These are phyloP conservation scores for Phyllosticta citriasiana DNA, from an alignment of 2,329 filamentous ascomycete genomes.

Conservation along the genomic window DNA sequence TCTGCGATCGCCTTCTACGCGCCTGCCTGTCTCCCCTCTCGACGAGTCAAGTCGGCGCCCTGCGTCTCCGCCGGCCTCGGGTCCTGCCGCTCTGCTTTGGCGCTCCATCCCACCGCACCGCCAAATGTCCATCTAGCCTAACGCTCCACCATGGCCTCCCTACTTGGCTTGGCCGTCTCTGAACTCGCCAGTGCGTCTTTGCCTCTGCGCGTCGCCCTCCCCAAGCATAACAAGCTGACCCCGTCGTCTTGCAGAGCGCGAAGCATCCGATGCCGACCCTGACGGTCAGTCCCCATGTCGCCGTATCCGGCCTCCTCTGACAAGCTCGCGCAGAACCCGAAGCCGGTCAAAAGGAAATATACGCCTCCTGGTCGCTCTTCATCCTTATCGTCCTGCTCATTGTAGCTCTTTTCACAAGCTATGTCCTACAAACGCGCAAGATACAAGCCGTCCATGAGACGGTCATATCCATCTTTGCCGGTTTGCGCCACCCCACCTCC, in stretches of 20 bases:
- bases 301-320: conserved; percentile 22
- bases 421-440: conserved; percentile 91
- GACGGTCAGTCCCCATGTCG: conserved; percentile 28
- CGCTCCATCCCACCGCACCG: conserved; percentile 6
- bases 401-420: conserved; percentile 90
- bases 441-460: conserved; percentile 97
- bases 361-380: conserved; percentile 93
- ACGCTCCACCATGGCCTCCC: conserved; percentile 26
- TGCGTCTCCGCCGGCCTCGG: background rate
- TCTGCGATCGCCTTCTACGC: background rate
- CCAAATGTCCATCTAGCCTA: conserved; percentile 7
- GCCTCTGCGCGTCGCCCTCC: conserved; percentile 16
- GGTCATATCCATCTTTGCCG: conserved; percentile 94
- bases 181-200: conserved; percentile 29
- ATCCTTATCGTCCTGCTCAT: conserved; percentile 94
- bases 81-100: background rate
- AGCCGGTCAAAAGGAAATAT: conserved; percentile 84
- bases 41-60: background rate
- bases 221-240: conserved; percentile 15
- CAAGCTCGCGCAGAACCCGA: conserved; percentile 50
- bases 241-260: conserved; percentile 13
- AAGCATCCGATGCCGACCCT: conserved; percentile 32
- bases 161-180: conserved; percentile 26
- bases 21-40: background rate
- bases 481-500: conserved; percentile 34